Percentiles rank a stretch among this genome's conserved stretches.
phyloP scores from a whole-genome alignment of 1,284 basidiomycete genomes.

The Apiotrichum mycotoxinovorans region DNA sequence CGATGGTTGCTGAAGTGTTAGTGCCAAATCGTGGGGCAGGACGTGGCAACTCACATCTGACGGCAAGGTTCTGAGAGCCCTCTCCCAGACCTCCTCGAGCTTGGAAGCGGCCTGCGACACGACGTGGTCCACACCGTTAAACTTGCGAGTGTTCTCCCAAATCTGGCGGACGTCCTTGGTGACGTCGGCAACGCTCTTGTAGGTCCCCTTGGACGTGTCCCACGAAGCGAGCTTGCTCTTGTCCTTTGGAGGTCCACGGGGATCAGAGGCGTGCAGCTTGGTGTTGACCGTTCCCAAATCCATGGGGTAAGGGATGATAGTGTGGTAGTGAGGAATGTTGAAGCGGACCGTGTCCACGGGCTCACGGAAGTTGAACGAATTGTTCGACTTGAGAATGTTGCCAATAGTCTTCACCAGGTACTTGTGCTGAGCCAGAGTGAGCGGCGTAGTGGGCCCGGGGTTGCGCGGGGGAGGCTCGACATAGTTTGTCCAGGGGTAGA shows the following conservation, averaged over 20 bases:
- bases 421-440: conserved; percentile 64
- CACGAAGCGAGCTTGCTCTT: conserved; percentile 58
- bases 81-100: conserved; percentile 82
- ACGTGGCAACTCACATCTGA: conserved; percentile 56
- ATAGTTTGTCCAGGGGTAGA: conserved; percentile 31
- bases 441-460: conserved; percentile 42
- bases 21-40: neutral
- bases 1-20: conserved; percentile 18
- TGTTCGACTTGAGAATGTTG: conserved; percentile 73
- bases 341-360: conserved; percentile 90
- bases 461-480: conserved; percentile 34
- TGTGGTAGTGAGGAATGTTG: conserved; percentile 85
- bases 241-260: conserved; percentile 51
- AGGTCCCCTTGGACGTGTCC: conserved; percentile 62
- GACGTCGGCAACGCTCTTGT: conserved; percentile 71
- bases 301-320: conserved; percentile 87
- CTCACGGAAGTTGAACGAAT: conserved; percentile 72
- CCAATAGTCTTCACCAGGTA: conserved; percentile 77
- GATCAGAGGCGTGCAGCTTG: conserved; percentile 75
- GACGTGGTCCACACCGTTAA: conserved; percentile 87
- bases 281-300: conserved; percentile 91
- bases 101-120: conserved; percentile 75
- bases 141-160: conserved; percentile 81
- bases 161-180: conserved; percentile 76
- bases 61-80: conserved; percentile 71